Evolutionary conservation across 176 grass and related monocot species (phyloP).

Genomic region (Lolium rigidum): DNA sequence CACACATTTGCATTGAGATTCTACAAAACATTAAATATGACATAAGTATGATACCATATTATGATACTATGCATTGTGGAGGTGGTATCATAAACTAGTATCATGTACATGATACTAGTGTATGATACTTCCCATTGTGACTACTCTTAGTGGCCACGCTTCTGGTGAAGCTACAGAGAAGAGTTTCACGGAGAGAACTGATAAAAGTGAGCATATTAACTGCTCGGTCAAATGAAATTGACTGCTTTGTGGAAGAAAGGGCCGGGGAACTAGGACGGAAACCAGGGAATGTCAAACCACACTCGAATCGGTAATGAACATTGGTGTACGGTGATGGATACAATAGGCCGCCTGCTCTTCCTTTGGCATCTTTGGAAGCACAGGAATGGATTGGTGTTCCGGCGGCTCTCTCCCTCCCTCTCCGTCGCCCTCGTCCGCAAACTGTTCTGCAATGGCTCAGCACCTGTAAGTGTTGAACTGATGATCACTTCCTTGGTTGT

Average conservation of each 20-base stretch:
- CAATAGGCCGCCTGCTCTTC: not conserved
- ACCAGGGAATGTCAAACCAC: conserved; percentile 39
- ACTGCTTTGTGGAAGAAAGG: conserved; percentile 77
- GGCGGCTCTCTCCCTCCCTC: no score
- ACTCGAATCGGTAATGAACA: conserved; percentile 11
- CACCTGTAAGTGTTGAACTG: not conserved
- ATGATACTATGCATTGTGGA: no score
- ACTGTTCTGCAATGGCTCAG: not conserved
- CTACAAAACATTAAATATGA: no score
- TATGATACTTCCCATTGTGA: no score
- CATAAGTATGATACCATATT: no score
- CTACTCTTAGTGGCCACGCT: conserved; percentile 29
- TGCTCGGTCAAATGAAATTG: conserved; percentile 68
- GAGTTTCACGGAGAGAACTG: conserved; percentile 75
- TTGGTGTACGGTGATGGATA: conserved; percentile 1
- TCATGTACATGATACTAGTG: no score
- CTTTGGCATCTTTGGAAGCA: not conserved
- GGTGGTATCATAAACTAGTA: no score
- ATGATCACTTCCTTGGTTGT: not conserved
- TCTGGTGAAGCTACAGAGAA: conserved; percentile 84
- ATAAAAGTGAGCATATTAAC: conserved; percentile 56
- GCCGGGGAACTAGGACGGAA: conserved; percentile 76
- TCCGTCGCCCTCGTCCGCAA: not conserved
- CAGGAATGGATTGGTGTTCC: conserved; percentile 15
- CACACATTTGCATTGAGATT: no score